Base-by-base conservation (phyloP, 1,284 basidiomycete species). In the Phlebopus sp. region DNA sequence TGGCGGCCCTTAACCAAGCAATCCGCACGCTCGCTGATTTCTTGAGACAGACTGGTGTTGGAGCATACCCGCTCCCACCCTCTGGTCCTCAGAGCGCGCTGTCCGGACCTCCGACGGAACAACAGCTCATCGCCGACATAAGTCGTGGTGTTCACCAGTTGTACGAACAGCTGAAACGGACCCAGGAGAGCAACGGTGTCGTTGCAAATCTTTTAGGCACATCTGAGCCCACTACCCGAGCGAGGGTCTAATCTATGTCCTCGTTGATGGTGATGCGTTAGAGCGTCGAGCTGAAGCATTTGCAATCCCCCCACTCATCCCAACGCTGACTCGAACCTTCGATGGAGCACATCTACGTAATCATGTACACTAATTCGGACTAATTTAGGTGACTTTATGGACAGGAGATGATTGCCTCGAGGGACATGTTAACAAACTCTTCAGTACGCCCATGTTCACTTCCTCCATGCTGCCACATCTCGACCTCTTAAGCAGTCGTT, bases 131-230 rank as follows among this genome's bases (percentile, higher is more conserved):
- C 23, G 58, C 59, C 1, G 69, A 73, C 42, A 68, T 66, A 31
- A 61, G 62, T 4, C 64, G 62, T 21, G 62, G 67, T 5, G 69
- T 77, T 9, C 67, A 72, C 54, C 55, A 56, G 5, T 51, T 74
- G 43, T 78, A 72, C 51, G 70, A 73, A 17, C 55, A 63, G 32
- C 64, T 71, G 11, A 69, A 70, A 44, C 63, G 69, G 32, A 63
- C 69, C 46, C 74, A 78, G 52, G 74, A 76, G 45, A 71, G 69
- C 41, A 71, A 71, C 5, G 59, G 60, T 8, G 68, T 72, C 25
- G 74, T 71, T 4, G 68, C 63, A 31, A 74, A 70, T 48, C 53
- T 66, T 17, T 45, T 67, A 34, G 36, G 46, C 19, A 45, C 44
- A 1, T 41, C 47, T 8, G 63, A 63, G 15, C 42, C 19, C n/a